A percentile compares a stretch with the other conserved stretches of the same genome.
phyloP scores from a whole-genome alignment of 306 rosid genomes.

The Elaeagnus macrophylla region DNA sequence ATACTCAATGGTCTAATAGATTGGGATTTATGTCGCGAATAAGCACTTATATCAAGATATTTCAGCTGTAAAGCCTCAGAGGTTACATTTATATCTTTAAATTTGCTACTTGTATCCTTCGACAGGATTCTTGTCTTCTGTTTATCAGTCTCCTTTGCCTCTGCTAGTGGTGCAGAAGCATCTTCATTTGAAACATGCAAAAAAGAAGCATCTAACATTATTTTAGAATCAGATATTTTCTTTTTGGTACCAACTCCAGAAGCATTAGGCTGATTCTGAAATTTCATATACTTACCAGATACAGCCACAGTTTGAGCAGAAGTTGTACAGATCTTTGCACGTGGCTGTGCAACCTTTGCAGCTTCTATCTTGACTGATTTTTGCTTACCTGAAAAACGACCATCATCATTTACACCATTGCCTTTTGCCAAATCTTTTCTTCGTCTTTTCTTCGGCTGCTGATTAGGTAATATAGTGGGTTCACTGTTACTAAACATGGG shows the following conservation, averaged over 20 bases:
- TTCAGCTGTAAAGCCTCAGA: conserved; percentile 48
- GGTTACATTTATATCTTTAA: conserved; percentile 50
- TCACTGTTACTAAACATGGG: conserved; percentile 34
- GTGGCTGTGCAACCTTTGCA: conserved; percentile 42
- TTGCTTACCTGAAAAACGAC: conserved; percentile 44
- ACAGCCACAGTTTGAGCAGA: conserved; percentile 37
- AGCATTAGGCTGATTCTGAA: conserved; percentile 41
- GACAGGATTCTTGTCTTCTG: conserved; percentile 51
- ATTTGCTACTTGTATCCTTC: conserved; percentile 47
- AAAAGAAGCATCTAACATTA: conserved; percentile 42
- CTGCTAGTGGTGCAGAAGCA: conserved; percentile 32
- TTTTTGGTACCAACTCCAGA: conserved; percentile 43
- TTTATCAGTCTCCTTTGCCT: conserved; percentile 56
- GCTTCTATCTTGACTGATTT: conserved; percentile 56
- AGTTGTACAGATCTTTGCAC: conserved; percentile 37
- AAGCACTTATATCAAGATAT: conserved; percentile 51
- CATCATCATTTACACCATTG: conserved; percentile 46
- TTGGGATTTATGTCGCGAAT: conserved; percentile 50
- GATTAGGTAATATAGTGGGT: conserved; percentile 58
- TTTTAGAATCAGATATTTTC: conserved; percentile 49
- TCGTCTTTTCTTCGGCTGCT: conserved; percentile 91
- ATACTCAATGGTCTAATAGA: conserved; percentile 41
- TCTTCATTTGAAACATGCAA: conserved; percentile 51
- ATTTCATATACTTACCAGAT: conserved; percentile 44
- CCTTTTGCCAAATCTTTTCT: conserved; percentile 68